Base-by-base conservation (phyloP, 164 flowering plant genomes). In the Vitis rupestris region DNA sequence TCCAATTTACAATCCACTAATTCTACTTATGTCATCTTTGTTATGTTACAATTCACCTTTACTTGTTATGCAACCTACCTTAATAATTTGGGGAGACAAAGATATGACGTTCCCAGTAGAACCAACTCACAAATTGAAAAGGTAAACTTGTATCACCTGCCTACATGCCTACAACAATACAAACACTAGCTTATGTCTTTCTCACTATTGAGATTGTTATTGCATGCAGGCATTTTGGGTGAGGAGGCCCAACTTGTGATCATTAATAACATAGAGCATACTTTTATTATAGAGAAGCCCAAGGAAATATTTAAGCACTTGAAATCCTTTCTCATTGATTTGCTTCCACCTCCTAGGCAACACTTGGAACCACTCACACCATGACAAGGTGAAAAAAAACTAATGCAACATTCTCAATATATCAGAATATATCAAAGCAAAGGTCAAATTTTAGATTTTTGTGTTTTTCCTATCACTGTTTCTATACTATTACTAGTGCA, bases 261-360 rank as follows among this genome's bases (percentile, higher is more conserved):
- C 12, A 81, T 85, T 1, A 19, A 19, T 19, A 19, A 19, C 23
- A 19, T 1, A 56, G 85, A 85, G 53, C 88, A 83, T 73, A 86
- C 88, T 0, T 74, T 85, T n/a, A 85, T 81, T 59, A 12, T 83
- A 12, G 88, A 85, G 63, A 83, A 85, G 71, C 70, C 88, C 2
- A 80, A 63, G 66, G 83, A 83, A 66, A 76, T 81, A n/a, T 30
- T 62, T 9, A 81, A 80, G 70, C 86, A 78, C 55, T 69, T 85
- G 62, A 83, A 81, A 64, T 59, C 67, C 3, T 85, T 83, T 63
- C 80, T 85, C 14, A 23, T 23, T 23, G 27, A 23, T 23, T 23
- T 23, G 27, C 27, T 23, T 23, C 27, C 27, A 23, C 27, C 27
- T 23, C 2, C 27, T 23, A 23, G 27, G 27, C 44, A 37, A 37